phyloP scores from a whole-genome alignment of 768 basidiomycete genomes.

The Dictyophora rubrovolvata region DNA sequence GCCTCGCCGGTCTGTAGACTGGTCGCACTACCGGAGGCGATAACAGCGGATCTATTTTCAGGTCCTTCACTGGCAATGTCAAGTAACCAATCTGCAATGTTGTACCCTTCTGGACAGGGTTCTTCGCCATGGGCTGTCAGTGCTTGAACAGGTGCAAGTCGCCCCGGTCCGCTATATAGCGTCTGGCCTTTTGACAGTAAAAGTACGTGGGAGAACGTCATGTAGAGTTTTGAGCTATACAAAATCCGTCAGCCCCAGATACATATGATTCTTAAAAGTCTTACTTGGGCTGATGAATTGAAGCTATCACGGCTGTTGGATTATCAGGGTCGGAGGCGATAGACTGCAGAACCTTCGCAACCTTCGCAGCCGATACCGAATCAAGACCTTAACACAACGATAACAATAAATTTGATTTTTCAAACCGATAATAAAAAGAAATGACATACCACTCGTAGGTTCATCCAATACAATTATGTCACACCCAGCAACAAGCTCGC shows the following conservation, averaged over 20 bases:
- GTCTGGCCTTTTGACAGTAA: conserved; percentile 69
- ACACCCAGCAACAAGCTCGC: conserved; percentile 79
- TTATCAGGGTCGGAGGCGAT: conserved; percentile 61
- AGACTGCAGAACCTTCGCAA: conserved; percentile 65
- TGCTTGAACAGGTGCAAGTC: conserved; percentile 55
- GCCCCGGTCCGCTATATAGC: conserved; percentile 72
- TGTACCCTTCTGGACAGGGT: conserved; percentile 70
- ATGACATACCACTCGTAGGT: conserved; percentile 47
- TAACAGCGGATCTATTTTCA: not conserved
- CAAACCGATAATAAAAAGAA: conserved; percentile 7
- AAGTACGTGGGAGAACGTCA: conserved; percentile 73
- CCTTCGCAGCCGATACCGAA: conserved; percentile 74
- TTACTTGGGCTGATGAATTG: conserved; percentile 80
- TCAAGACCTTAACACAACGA: conserved; percentile 49
- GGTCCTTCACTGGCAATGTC: conserved; percentile 68
- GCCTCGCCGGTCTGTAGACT: not conserved
- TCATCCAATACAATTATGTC: conserved; percentile 84
- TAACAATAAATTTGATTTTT: not conserved
- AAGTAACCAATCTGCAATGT: conserved; percentile 85
- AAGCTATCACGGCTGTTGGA: conserved; percentile 76
- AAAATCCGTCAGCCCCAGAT: not conserved
- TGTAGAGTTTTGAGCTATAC: conserved; percentile 68
- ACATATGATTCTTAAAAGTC: conserved; percentile 11
- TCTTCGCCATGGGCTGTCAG: conserved; percentile 39
- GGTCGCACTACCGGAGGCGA: not conserved